Base-by-base conservation (phyloP, 2,329 filamentous ascomycete genomes). In the Beauveria brongniartii region DNA sequence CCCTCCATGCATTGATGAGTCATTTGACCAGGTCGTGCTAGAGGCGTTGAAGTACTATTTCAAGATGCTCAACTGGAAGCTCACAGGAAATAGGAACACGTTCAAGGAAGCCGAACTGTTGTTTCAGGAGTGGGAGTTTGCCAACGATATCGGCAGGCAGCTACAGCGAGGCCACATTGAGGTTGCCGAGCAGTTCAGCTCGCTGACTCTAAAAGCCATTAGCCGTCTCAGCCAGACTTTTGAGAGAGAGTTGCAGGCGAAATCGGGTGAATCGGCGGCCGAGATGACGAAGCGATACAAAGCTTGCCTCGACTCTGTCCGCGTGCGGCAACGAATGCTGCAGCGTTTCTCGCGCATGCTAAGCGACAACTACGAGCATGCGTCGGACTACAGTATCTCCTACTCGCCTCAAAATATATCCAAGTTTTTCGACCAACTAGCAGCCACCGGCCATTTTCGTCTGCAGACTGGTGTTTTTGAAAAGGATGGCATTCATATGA, bases 211-310 rank as follows among this genome's bases (percentile, higher is more conserved):
- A 69, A 97, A 97, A 74, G 92, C 93, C 9, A 81, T 97, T 63
- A 89, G 89, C 67, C 88, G 94, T 55, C 80, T 99, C 58, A 96
- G 91, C 69, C 83, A 87, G 63, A 94, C 94, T 20, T 99, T 97
- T 67, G 94, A 97, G 72, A 88, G 87, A 67, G 94, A 99, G 73
- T 80, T 97, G 55, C 89, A 93, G 66, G 84, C 88, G 61, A 89
- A 91, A 67, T 87, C 90, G 1, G 91, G 92, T 67, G 92, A 97
- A 74, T 89, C 88, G 61, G 85, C 88, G 1, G 78, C 85, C 9
- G 93, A 97, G 64, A 96, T 97, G 89, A 95, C 94, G 73, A 97
- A 96, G 77, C 86, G 94, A 51, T 99, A 97, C 79, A 97, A 97
- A 75, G 89, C 91, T 64, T 92, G 92, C 64, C 78, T 99, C 2